Evolutionary conservation across 768 basidiomycete species (phyloP).

Genomic region (Suillus plorans): DNA sequence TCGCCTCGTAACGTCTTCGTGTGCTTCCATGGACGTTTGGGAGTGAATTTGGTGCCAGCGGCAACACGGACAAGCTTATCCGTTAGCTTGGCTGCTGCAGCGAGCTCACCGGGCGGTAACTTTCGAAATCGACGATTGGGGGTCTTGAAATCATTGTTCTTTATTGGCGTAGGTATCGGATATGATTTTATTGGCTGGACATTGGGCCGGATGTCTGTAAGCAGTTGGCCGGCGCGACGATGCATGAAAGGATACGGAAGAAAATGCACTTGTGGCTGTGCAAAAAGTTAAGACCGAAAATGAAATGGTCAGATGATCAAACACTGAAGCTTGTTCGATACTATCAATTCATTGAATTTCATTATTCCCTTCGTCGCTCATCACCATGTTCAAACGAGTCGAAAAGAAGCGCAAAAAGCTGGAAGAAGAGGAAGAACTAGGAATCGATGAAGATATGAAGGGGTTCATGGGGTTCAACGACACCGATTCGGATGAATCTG

Average conservation of each 20-base stretch:
- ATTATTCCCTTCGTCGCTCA: not conserved
- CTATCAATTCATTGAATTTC: not conserved
- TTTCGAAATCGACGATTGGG: not conserved
- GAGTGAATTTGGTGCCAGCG: conserved; percentile 23
- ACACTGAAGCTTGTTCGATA: not conserved
- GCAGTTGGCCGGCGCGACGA: conserved; percentile 20
- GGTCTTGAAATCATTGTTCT: not conserved
- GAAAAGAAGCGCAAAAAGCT: conserved; percentile 62
- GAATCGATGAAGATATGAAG: conserved; percentile 62
- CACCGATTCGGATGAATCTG: conserved; percentile 72
- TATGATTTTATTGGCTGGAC: conserved; percentile 13
- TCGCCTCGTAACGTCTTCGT: conserved; percentile 36
- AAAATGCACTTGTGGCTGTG: conserved; percentile 30
- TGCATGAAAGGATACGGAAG: conserved; percentile 29
- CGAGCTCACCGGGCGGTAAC: not conserved
- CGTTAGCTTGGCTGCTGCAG: conserved; percentile 19
- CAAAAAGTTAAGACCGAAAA: conserved; percentile 2
- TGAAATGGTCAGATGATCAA: not conserved
- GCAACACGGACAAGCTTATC: conserved; percentile 35
- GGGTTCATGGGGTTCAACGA: conserved; percentile 67
- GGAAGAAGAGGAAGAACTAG: conserved; percentile 64
- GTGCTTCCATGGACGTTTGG: conserved; percentile 37
- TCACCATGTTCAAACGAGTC: conserved; percentile 75
- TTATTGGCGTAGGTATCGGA: not conserved
- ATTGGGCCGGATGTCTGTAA: conserved; percentile 19